Conservation (phyloP, 2,329 filamentous ascomycete species). For the Scedosporium boydii region DNA sequence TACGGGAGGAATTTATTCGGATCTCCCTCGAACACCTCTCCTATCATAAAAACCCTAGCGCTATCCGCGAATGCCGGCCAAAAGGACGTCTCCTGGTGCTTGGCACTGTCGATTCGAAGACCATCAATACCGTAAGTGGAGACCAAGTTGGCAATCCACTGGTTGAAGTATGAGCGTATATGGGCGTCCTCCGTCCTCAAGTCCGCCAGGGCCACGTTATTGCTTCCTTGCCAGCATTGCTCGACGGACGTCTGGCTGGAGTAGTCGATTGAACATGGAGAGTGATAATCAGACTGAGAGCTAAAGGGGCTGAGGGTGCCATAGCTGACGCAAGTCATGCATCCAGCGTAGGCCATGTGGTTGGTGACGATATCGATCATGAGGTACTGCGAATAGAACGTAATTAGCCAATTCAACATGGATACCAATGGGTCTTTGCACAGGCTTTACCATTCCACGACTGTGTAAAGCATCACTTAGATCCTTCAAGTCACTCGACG, state of each 20-base stretch:
- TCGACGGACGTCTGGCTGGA: conserved; percentile 28
- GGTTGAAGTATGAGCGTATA: conserved; percentile 57
- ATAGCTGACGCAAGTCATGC: conserved; percentile 37
- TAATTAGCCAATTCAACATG: neutral
- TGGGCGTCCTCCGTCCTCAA: conserved; percentile 67
- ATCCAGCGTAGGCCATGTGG: conserved; percentile 40
- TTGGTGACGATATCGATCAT: conserved; percentile 48
- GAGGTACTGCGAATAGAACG: conserved; percentile 26
- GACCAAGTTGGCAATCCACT: conserved; percentile 59
- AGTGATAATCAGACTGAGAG: conserved; percentile 42
- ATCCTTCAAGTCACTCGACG: conserved; percentile 34
- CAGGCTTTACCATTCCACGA: conserved; percentile 33
- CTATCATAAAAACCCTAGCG: conserved; percentile 53
- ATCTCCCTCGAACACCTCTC: conserved; percentile 50
- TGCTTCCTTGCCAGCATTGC: conserved; percentile 41
- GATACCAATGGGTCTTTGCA: too few relatives aligned
- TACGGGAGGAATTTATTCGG: conserved; percentile 43
- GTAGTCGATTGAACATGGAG: conserved; percentile 44
- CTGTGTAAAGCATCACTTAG: conserved; percentile 38
- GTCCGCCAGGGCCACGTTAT: conserved; percentile 43
- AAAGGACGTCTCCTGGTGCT: conserved; percentile 50
- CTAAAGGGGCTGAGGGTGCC: conserved; percentile 45
- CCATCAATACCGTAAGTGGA: conserved; percentile 57
- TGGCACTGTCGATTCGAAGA: conserved; percentile 60
- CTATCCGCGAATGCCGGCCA: conserved; percentile 42